Evolutionary conservation across 495 filamentous ascomycete genomes (phyloP).

Genomic region (Penicillium soppii): DNA sequence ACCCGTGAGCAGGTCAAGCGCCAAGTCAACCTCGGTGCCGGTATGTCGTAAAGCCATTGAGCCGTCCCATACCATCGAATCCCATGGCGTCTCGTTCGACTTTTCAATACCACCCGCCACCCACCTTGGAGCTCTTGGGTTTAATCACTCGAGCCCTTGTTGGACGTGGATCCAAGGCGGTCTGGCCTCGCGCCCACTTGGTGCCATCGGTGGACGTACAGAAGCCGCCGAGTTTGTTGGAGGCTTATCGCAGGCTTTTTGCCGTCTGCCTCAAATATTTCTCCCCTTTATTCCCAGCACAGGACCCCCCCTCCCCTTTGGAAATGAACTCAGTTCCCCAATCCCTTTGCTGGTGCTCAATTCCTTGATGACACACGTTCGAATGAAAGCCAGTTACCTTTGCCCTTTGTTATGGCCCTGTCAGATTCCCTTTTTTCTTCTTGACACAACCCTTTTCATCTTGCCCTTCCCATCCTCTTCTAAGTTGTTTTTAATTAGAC

Average conservation of each 20-base stretch:
- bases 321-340: conserved; percentile 6
- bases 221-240: background rate
- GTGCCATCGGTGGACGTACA: background rate
- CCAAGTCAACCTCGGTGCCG: conserved; percentile 59
- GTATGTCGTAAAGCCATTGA: conserved; percentile 34
- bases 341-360: conserved; percentile 11
- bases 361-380: conserved; percentile 23
- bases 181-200: background rate
- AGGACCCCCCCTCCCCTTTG: conserved; percentile 11
- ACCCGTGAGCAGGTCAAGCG: conserved; percentile 96
- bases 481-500: conserved; percentile 47
- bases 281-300: conserved; percentile 12
- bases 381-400: conserved; percentile 25
- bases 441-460: conserved; percentile 21
- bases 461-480: conserved; percentile 19
- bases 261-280: conserved; percentile 10
- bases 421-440: conserved; percentile 16
- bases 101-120: background rate
- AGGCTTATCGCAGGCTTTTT: background rate
- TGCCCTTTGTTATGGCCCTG: conserved; percentile 30
- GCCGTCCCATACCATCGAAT: conserved; percentile 12
- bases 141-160: background rate
- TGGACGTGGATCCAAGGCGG: background rate
- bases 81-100: background rate
- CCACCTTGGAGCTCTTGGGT: background rate